A percentile compares a stretch with the other conserved stretches of the same genome.
These are phyloP conservation scores for Chlorella sp. DNA, from an alignment of 139 green algal species.

Conservation along the genomic window DNA sequence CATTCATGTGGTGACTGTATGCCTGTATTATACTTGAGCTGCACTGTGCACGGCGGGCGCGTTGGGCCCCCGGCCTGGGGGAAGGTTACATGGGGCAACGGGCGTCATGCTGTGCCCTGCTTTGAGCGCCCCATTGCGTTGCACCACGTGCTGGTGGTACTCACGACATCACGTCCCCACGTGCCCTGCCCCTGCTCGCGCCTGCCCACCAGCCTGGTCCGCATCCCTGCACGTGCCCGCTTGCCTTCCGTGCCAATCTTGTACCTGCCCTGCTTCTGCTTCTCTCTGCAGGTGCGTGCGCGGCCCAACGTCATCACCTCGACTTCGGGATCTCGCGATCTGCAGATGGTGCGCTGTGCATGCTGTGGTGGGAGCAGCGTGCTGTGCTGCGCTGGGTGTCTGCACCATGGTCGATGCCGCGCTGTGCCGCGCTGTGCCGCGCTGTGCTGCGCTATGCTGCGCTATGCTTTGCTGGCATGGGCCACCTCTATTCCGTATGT, in stretches of 20 bases:
- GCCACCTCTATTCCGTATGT: background rate
- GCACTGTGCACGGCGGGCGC: no score
- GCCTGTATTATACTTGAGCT: no score
- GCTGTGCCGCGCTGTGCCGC: background rate
- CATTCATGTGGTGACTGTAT: no score
- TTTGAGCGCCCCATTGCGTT: no score
- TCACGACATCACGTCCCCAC: no score
- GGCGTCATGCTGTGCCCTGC: no score
- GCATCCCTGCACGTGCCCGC: background rate
- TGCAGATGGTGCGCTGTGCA: conserved; percentile 93
- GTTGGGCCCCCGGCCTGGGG: no score
- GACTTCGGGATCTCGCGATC: conserved; percentile 90
- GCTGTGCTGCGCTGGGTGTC: background rate
- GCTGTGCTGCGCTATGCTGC: background rate
- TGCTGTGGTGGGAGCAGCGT: background rate
- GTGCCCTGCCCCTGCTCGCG: background rate
- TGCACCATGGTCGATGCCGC: background rate
- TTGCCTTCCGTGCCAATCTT: no score
- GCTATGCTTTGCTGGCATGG: background rate
- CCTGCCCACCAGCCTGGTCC: background rate
- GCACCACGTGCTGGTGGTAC: no score
- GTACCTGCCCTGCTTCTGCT: background rate
- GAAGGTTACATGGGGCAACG: no score
- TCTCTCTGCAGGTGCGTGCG: conserved; percentile 60
- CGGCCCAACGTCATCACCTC: conserved; percentile 93